These are phyloP conservation scores for Trifolium dubium DNA, from an alignment of 306 rosid species.

Conservation along the genomic window DNA sequence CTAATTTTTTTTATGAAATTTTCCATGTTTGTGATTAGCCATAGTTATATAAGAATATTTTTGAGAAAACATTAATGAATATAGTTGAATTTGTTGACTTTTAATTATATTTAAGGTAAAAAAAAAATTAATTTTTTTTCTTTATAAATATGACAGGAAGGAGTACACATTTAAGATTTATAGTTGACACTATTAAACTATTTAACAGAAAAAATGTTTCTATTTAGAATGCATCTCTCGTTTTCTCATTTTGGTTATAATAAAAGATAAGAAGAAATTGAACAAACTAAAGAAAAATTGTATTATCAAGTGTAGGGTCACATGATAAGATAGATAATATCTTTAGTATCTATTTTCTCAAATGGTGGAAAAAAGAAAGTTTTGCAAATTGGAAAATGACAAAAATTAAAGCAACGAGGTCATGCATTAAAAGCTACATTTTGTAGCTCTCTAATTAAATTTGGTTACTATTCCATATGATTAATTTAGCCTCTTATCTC, in stretches of 20 bases:
- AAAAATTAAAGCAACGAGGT: conserved; percentile 8
- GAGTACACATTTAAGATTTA: too few relatives aligned
- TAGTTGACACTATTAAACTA: too few relatives aligned
- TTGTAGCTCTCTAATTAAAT: conserved; percentile 19
- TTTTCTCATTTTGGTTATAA: background rate
- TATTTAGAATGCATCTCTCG: background rate
- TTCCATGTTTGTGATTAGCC: too few relatives aligned
- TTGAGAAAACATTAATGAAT: too few relatives aligned
- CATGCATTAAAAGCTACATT: conserved; percentile 29
- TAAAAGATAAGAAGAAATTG: background rate
- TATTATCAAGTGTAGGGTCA: background rate
- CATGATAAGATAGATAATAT: conserved; percentile 14
- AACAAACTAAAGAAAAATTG: background rate
- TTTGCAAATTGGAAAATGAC: background rate
- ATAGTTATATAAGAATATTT: too few relatives aligned
- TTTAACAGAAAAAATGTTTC: too few relatives aligned
- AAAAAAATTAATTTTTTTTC: too few relatives aligned
- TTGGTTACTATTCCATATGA: background rate
- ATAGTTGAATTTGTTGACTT: too few relatives aligned
- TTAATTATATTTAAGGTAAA: too few relatives aligned
- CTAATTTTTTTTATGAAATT: background rate
- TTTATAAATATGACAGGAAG: too few relatives aligned
- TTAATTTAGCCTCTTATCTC: too few relatives aligned
- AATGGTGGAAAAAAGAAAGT: conserved; percentile 3
- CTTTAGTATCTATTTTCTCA: background rate